These are phyloP conservation scores for Xylaria sp. DNA, from an alignment of 2,329 filamentous ascomycete genomes.

Conservation along the genomic window DNA sequence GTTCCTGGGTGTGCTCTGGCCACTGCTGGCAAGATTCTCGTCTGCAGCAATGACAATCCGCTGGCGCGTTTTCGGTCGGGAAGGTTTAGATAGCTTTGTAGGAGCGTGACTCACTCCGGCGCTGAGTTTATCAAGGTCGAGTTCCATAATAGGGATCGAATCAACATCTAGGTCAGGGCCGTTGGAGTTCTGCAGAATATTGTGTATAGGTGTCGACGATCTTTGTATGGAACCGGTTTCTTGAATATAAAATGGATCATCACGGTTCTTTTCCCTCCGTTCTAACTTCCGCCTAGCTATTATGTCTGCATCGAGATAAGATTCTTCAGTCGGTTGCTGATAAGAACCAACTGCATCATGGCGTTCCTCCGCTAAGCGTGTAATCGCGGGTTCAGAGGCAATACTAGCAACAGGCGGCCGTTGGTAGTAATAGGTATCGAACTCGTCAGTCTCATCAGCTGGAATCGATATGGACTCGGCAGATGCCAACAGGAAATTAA, in stretches of 20 bases:
- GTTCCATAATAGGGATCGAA: constrained; percentile 92
- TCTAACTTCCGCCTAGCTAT: constrained; percentile 76
- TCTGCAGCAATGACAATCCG: constrained; percentile 73
- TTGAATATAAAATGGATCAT: constrained; percentile 94
- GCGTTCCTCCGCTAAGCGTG: constrained; percentile 52
- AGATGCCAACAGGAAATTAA: constrained; percentile 69
- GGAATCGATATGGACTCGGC: constrained; percentile 57
- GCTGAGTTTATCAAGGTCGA: constrained; percentile 71
- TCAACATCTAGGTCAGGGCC: constrained; percentile 86
- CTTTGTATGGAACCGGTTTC: constrained; percentile 59
- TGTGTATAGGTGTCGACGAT: constrained; percentile 78
- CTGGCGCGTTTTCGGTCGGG: constrained; percentile 54
- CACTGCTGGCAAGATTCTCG: constrained; percentile 68
- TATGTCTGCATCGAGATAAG: constrained; percentile 74
- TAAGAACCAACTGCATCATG: constrained; percentile 60
- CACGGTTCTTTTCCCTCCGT: constrained; percentile 79
- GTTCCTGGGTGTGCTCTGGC: constrained; percentile 55
- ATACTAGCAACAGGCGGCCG: constrained; percentile 57
- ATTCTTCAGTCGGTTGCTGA: constrained; percentile 65
- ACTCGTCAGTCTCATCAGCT: constrained; percentile 66
- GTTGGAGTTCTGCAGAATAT: constrained; percentile 73
- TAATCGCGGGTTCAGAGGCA: constrained; percentile 62
- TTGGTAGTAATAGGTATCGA: constrained; percentile 69
- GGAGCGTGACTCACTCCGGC: constrained; percentile 40
- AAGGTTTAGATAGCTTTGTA: constrained; percentile 34